A percentile compares a stretch with the other conserved stretches of the same genome.
These are phyloP conservation scores for Atkinsonella hypoxylon DNA, from an alignment of 2,329 filamentous ascomycete species.

Conservation along the genomic window DNA sequence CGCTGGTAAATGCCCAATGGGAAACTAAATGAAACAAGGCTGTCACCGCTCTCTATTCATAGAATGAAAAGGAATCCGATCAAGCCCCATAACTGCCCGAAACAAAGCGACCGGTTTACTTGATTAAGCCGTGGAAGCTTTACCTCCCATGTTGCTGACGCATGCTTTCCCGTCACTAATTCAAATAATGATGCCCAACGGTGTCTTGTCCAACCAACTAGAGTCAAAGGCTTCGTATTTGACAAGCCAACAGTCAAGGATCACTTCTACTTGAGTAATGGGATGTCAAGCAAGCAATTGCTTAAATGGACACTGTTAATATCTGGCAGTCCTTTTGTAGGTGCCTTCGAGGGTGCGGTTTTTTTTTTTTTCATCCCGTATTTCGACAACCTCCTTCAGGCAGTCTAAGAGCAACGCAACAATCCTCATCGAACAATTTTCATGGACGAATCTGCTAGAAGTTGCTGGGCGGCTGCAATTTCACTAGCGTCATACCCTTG, in stretches of 20 bases:
- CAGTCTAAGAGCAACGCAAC: too few species aligned
- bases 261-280: neutral
- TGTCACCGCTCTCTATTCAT: neutral
- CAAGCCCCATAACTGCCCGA: neutral
- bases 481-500: slow-evolving; percentile 62
- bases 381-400: neutral
- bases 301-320: neutral
- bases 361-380: neutral
- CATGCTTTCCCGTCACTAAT: neutral
- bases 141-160: slow-evolving; percentile 2
- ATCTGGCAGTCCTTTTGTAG: neutral
- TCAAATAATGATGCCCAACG: neutral
- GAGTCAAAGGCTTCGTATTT: neutral
- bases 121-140: neutral
- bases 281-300: neutral
- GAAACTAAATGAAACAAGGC: neutral
- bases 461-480: slow-evolving; percentile 55
- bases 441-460: slow-evolving; percentile 44
- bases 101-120: neutral
- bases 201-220: neutral
- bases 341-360: neutral
- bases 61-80: neutral
- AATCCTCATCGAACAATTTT: slow-evolving; percentile 29
- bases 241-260: neutral
- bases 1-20: slow-evolving; percentile 3